Evolutionary conservation across 192 early-diverging fungal species (phyloP).

Genomic region (Umbelopsis sp.): DNA sequence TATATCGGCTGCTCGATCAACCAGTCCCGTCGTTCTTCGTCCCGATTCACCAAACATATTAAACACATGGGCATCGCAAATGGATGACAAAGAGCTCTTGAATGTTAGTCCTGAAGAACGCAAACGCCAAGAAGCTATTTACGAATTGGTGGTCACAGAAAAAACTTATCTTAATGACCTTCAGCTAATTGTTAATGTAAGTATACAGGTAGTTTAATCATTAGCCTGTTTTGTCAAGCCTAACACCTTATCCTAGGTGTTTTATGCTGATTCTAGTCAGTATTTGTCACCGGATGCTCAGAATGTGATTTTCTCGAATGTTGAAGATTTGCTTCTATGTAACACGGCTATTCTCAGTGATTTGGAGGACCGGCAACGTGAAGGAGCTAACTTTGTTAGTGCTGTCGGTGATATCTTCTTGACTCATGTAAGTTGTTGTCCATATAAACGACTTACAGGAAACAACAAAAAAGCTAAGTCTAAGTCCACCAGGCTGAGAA

Average conservation of each 20-base stretch:
- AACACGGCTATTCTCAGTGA: constrained; percentile 73
- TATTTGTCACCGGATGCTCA: constrained; percentile 62
- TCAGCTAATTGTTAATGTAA: constrained; percentile 70
- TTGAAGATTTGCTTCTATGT: constrained; percentile 69
- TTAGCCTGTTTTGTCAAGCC: constrained; percentile 1
- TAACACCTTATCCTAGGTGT: constrained; percentile 47
- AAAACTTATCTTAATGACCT: constrained; percentile 74
- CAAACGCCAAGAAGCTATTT: constrained; percentile 82
- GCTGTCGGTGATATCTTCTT: constrained; percentile 80
- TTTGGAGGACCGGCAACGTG: constrained; percentile 59
- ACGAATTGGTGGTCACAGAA: constrained; percentile 80
- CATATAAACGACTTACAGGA: background rate
- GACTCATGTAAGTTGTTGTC: constrained; percentile 43
- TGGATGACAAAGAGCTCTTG: constrained; percentile 48
- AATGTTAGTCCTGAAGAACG: constrained; percentile 61
- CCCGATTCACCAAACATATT: constrained; percentile 21
- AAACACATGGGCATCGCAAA: constrained; percentile 48
- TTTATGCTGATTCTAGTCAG: constrained; percentile 60
- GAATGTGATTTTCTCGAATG: constrained; percentile 80
- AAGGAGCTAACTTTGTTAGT: constrained; percentile 54
- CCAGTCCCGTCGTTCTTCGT: background rate
- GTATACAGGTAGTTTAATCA: background rate
- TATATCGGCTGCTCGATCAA: constrained; percentile 2
- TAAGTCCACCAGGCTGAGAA: constrained; percentile 45
- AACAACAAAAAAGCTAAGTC: background rate